phyloP scores from a whole-genome alignment of 495 filamentous ascomycete genomes.

The Symbiotaphrina buchneri region DNA sequence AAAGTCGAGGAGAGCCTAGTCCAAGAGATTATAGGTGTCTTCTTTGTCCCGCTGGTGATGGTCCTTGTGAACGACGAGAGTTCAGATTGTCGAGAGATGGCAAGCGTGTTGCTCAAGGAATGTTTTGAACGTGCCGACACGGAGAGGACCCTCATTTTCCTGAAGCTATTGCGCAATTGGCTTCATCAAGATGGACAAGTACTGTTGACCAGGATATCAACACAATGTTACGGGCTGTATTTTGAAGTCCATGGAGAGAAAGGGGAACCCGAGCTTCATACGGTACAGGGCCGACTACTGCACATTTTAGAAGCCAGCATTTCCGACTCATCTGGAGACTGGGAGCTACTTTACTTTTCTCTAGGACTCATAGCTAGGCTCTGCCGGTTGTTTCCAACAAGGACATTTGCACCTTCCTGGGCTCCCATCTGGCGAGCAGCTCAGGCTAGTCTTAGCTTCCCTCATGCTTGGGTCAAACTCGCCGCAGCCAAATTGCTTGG shows the following conservation, averaged over 20 bases:
- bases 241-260: constrained; percentile 43
- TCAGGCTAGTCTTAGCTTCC: constrained; percentile 43
- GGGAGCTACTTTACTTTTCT: constrained; percentile 59
- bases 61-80: constrained; percentile 76
- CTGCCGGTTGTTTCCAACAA: constrained; percentile 36
- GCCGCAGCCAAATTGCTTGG: constrained; percentile 54
- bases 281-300: constrained; percentile 16
- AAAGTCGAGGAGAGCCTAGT: constrained; percentile 62
- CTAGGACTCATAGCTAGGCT: constrained; percentile 47
- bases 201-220: constrained; percentile 41
- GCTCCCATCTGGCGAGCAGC: constrained; percentile 41
- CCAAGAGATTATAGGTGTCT: constrained; percentile 57
- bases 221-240: constrained; percentile 66
- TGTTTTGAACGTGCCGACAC: constrained; percentile 59
- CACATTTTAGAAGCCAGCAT: constrained; percentile 23
- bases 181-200: constrained; percentile 44
- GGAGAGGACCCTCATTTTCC: constrained; percentile 43
- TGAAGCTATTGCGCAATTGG: constrained; percentile 53
- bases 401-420: constrained; percentile 30
- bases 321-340: constrained; percentile 28
- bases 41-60: constrained; percentile 73
- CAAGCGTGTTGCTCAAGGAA: constrained; percentile 53
- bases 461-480: constrained; percentile 54
- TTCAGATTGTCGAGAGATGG: constrained; percentile 64
- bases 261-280: constrained; percentile 36